A percentile compares a stretch with the other conserved stretches of the same genome.
Evolutionary conservation across 495 filamentous ascomycete species (phyloP).

Genomic region (Aspergillus bridgeri): DNA sequence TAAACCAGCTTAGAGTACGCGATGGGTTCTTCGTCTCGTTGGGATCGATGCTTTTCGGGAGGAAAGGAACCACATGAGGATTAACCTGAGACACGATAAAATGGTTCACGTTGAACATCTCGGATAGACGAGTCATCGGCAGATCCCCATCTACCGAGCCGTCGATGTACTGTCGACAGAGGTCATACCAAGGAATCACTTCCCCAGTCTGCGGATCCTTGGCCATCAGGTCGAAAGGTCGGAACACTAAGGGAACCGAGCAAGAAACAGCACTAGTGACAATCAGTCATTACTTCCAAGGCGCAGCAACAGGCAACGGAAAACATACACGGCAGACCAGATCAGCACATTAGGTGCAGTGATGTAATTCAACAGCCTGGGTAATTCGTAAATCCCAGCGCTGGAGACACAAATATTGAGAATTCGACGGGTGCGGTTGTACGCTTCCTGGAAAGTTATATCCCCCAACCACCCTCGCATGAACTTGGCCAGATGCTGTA

Average conservation of each 20-base stretch:
- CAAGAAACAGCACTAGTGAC: conserved; percentile 72
- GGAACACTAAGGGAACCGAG: conserved; percentile 86
- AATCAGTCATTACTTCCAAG: conserved; percentile 19
- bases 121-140: conserved; percentile 83
- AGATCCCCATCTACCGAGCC: conserved; percentile 93
- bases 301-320: not conserved
- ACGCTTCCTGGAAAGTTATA: conserved; percentile 92
- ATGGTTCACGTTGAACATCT: conserved; percentile 98
- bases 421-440: conserved; percentile 85
- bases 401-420: conserved; percentile 92
- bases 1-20: conserved; percentile 55
- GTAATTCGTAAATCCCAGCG: conserved; percentile 81
- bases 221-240: conserved; percentile 69
- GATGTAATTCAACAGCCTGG: conserved; percentile 84
- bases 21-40: conserved; percentile 36
- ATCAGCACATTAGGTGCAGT: conserved; percentile 92
- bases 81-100: conserved; percentile 98
- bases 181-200: conserved; percentile 77
- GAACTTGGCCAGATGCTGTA: conserved; percentile 70
- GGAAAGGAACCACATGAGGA: conserved; percentile 87
- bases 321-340: conserved; percentile 84
- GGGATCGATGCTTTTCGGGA: conserved; percentile 65
- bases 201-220: conserved; percentile 81
- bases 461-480: conserved; percentile 79
- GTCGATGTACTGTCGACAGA: conserved; percentile 82